Evolutionary conservation across 208 protist species (phyloP).

Genomic region (Porcisia hertigi): DNA sequence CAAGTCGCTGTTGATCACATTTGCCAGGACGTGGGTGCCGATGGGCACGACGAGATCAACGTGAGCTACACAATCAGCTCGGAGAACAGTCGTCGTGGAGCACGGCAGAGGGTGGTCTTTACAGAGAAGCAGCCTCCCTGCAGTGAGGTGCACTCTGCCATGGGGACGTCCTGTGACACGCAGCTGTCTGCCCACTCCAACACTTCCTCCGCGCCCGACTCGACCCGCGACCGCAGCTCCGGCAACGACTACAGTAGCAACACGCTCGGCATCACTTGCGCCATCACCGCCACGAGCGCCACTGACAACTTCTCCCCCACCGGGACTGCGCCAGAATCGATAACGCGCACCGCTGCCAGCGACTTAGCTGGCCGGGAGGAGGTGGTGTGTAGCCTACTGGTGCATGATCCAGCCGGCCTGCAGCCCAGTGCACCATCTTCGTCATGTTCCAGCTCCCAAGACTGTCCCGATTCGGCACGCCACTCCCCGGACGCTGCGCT

Average conservation of each 20-base stretch:
- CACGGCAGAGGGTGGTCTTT: background rate
- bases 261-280: background rate
- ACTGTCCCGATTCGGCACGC: background rate
- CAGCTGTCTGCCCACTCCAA: background rate
- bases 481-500: background rate
- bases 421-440: background rate
- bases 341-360: background rate
- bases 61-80: background rate
- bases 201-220: background rate
- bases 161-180: background rate
- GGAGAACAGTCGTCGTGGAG: no score
- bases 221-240: background rate
- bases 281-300: background rate
- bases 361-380: background rate
- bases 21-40: background rate
- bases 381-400: background rate
- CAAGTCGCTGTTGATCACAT: background rate
- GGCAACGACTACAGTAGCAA: background rate
- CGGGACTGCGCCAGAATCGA: background rate
- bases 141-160: background rate
- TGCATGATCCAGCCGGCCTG: background rate
- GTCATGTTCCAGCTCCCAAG: background rate
- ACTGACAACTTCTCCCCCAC: background rate
- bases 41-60: background rate
- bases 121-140: background rate